Base-by-base conservation (phyloP, 306 rosid species). In the Arachis stenosperma region DNA sequence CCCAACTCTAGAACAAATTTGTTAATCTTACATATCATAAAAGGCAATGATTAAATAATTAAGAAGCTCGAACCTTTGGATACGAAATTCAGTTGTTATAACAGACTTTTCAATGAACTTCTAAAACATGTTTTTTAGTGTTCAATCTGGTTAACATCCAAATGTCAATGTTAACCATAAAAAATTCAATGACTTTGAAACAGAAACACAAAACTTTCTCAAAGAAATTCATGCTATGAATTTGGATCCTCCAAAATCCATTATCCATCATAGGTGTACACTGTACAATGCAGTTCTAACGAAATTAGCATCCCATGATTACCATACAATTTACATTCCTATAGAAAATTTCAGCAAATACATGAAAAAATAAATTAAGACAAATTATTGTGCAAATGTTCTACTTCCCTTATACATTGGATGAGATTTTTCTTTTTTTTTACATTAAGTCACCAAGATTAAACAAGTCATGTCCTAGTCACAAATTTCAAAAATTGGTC, bases 381-480 rank as follows among this genome's bases (percentile, higher is more conserved):
- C 42, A 37, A 3, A 54, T 11, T 36, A 48, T 10, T 7, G 13
- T 54, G 40, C 17, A 56, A 14, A 54, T 61, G 55, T 54, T 44
- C 39, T 61, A 36, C 56, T 79, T 73, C 55, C 61, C 54, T 67
- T 74, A 42, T 17, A 9, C 10, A 60, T 7, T 12, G 46, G 67
- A 10, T 43, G 51, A 10, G 27, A 29, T 27, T 74, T 27, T 40
- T 37, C 62, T 55, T 33, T 40, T 55, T 40, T 29, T 39, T 69
- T 27, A 39, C 61, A 67, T 64, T 41, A 59, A 42, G 39, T 11
- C 30, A 42, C 6, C 59, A 48, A 46, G 63, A 53, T 61, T 36
- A 77, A 39, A 54, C 73, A 63, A 59, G 41, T 51, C 81, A 64
- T 56, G 22, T 42, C 57, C 15, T 33, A 73, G 36, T 10, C 42